Base-by-base conservation (phyloP, 805 yeast species). In the Helenozyma rhizophorensis region DNA sequence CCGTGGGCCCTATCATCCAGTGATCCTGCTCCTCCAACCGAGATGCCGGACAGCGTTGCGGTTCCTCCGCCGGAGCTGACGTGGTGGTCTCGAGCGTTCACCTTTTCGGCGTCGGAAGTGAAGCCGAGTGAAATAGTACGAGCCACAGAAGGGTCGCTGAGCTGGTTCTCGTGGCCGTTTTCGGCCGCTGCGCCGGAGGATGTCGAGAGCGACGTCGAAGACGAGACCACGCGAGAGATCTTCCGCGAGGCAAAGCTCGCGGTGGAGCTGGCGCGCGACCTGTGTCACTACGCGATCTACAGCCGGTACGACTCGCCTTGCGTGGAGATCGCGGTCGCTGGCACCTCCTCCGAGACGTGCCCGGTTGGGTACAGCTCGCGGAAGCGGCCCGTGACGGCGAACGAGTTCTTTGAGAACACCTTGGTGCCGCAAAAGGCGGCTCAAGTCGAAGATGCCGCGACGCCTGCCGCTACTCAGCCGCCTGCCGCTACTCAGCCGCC, bases 321-420 rank as follows among this genome's bases (percentile, higher is more conserved):
- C 9, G 32, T 28, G 16, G 65, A 61, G 32, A 36, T 66, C 23
- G 56, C 67, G 1, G 71, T 65, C 1, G 36, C 47, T 28, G 62
- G 54, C 10, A 64, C 70, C 2, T 32, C 41, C 5, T 54, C 68
- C 2, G 61, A 60, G 33, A 21, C 26, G 2, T 49, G 41, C 18
- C 72, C 72, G 4, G 68, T 64, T 1, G 45, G 40, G 28, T 61
- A 56, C 38, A 51, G 50, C 24, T 43, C 50, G 23, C 52, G 48
- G 23, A 59, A 53, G 28, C 48, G 54, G 14, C 70, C 70, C 0
- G 28, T 62, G 2, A 45, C 54, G 6, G 63, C 65, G 4, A 55
- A 52, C 27, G 70, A 66, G 45, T 39, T 50, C 11, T 61, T 58
- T 28, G 71, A 65, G 32, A 48, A 43, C 8, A 26, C 48, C 8